Evolutionary conservation across 306 rosid genomes (phyloP).

Genomic region (Myrica gale): DNA sequence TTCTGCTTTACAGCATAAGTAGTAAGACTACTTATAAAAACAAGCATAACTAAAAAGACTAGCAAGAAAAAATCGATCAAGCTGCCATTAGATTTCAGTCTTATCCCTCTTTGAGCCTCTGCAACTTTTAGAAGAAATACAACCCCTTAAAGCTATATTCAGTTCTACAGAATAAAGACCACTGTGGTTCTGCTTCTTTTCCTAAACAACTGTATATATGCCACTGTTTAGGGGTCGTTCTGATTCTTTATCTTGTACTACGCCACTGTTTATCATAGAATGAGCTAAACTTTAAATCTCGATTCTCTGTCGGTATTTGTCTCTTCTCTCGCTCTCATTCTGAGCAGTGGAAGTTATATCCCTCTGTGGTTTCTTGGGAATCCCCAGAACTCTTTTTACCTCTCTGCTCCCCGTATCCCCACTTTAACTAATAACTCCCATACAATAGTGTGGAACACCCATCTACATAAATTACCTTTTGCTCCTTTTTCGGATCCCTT

Average conservation of each 20-base stretch:
- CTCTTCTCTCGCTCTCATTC: slow-evolving; percentile 31
- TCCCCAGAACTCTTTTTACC: slow-evolving; percentile 16
- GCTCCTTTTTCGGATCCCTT: background rate
- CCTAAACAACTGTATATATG: too few species aligned
- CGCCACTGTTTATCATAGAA: slow-evolving; percentile 17
- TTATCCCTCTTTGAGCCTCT: too few species aligned
- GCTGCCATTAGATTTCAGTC: background rate
- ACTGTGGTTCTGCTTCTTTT: background rate
- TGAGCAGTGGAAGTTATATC: slow-evolving; percentile 30
- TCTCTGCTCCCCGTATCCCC: slow-evolving; percentile 5
- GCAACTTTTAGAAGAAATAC: background rate
- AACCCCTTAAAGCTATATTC: background rate
- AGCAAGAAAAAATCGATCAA: too few species aligned
- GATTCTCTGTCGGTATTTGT: background rate
- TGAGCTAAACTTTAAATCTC: background rate
- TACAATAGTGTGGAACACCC: background rate
- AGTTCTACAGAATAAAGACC: background rate
- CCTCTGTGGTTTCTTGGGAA: slow-evolving; percentile 26
- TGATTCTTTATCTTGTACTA: background rate
- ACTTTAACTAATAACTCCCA: background rate
- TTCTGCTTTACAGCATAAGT: background rate
- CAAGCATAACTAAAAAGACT: too few species aligned
- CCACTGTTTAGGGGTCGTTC: background rate
- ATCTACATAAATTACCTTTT: background rate
- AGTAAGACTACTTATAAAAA: too few species aligned